Percentiles rank a stretch among this genome's conserved stretches.
phyloP scores from a whole-genome alignment of 345 rosid genomes.

The Balakata baccata region DNA sequence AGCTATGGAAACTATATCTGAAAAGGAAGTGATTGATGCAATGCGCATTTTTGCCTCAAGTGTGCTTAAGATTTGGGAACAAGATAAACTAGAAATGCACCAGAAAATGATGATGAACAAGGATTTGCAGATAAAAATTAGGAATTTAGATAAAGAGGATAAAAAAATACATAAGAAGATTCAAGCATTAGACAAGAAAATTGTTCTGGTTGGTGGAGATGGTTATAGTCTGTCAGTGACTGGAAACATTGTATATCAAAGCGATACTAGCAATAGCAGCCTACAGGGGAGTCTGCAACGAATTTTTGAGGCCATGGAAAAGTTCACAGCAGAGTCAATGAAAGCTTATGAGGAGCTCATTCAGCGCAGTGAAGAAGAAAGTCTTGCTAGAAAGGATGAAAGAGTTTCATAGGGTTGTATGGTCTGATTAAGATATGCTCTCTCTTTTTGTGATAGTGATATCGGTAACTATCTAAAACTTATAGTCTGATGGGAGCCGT shows the following conservation, averaged over 20 bases:
- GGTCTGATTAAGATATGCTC: not conserved
- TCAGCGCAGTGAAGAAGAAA: conserved; percentile 69
- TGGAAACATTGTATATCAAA: conserved; percentile 60
- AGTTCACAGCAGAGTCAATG: conserved; percentile 58
- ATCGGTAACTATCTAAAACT: conserved; percentile 8
- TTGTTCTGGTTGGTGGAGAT: conserved; percentile 47
- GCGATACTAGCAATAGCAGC: conserved; percentile 61
- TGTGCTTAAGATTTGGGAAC: conserved; percentile 81
- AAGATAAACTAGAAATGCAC: conserved; percentile 54
- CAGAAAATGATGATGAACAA: conserved; percentile 48
- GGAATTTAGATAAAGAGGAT: conserved; percentile 69
- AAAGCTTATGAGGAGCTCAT: conserved; percentile 77
- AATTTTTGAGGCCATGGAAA: conserved; percentile 90
- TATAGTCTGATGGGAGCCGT: not conserved
- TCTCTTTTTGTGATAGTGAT: conserved; percentile 2
- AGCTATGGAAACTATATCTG: conserved; percentile 71
- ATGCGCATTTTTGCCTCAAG: conserved; percentile 60
- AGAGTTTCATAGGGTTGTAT: conserved; percentile 37
- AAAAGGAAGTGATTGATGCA: conserved; percentile 77
- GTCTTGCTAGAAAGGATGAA: conserved; percentile 35
- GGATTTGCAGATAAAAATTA: conserved; percentile 60
- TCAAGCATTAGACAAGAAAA: conserved; percentile 84
- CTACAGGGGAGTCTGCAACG: conserved; percentile 65
- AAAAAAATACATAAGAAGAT: conserved; percentile 83
- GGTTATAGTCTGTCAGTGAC: conserved; percentile 30